phyloP scores from a whole-genome alignment of 805 yeast species.

The Nakazawaea peltata region DNA sequence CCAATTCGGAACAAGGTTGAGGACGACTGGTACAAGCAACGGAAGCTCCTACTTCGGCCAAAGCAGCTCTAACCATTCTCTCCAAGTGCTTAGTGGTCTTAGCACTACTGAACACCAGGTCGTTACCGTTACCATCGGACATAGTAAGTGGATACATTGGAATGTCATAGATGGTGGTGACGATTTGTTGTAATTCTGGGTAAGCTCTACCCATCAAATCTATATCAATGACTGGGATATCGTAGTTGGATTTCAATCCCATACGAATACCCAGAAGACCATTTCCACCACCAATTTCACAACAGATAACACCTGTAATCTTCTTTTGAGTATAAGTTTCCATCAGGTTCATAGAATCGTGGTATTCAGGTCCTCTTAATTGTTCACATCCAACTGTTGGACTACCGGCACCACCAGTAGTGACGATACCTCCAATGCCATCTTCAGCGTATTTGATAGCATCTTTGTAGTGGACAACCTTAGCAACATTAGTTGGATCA shows the following conservation, averaged over 20 bases:
- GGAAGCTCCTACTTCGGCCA: conserved; percentile 32
- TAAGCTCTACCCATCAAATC: conserved; percentile 44
- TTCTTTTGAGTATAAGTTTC: conserved; percentile 20
- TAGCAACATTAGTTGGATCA: conserved; percentile 22
- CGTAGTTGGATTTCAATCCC: conserved; percentile 6
- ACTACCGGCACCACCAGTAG: conserved; percentile 27
- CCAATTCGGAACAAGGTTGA: conserved; percentile 9
- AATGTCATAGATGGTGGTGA: conserved; percentile 21
- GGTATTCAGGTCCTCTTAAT: conserved; percentile 30
- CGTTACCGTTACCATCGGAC: conserved; percentile 33
- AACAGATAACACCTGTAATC: conserved; percentile 23
- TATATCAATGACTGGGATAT: conserved; percentile 26
- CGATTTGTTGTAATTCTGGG: conserved; percentile 34
- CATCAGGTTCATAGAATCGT: conserved; percentile 21
- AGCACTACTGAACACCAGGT: conserved; percentile 23
- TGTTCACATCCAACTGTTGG: conserved; percentile 41
- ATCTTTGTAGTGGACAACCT: conserved; percentile 27
- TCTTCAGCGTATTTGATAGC: conserved; percentile 15
- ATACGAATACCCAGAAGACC: conserved; percentile 21
- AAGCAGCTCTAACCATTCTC: conserved; percentile 30
- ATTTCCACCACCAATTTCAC: conserved; percentile 38
- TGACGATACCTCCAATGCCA: conserved; percentile 10
- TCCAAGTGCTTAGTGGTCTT: conserved; percentile 26
- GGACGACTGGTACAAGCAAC: conserved; percentile 8
- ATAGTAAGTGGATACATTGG: conserved; percentile 21